Base-by-base conservation (phyloP, 257 asterid species). In the Henckelia pumila region DNA sequence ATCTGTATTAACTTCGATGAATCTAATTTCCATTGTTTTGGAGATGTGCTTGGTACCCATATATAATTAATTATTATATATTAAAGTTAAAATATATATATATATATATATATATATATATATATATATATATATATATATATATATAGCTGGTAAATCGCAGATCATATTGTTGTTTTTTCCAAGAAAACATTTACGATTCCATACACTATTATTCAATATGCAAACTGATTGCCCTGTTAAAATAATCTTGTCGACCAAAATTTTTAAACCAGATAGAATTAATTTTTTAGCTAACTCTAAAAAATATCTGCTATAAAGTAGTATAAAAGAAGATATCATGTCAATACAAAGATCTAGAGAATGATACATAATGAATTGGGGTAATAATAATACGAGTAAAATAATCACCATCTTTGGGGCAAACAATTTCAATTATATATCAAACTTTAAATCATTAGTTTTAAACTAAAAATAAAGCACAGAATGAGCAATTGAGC, bases 81-180 rank as follows among this genome's bases (percentile, higher is more conserved):
- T n/a, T n/a, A n/a, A n/a, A n/a, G n/a, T n/a, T n/a, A n/a, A n/a
- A n/a, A n/a, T n/a, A n/a, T n/a, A n/a, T n/a, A n/a, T n/a, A n/a
- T n/a, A n/a, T n/a, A n/a, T n/a, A n/a, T n/a, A n/a, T n/a, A n/a
- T n/a, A n/a, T n/a, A n/a, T n/a, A n/a, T n/a, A n/a, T n/a, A n/a
- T n/a, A n/a, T n/a, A n/a, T n/a, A n/a, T n/a, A n/a, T n/a, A n/a
- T n/a, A n/a, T n/a, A n/a, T n/a, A n/a, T n/a, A n/a, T n/a, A n/a
- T n/a, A n/a, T n/a, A n/a, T n/a, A 85, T 85, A 83, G 88, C 88
- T 80, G 70, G 75, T 72, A 69, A 72, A 68, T 58, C 56, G 66
- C 69, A 50, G 68, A 79, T 79, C n/a, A 67, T 66, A 14, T 44
- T 56, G 32, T 69, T 14, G 33, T 73, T 25, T 17, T 76, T 73